Percentiles rank a stretch among this genome's conserved stretches.
Conservation (phyloP, 2,329 filamentous ascomycete genomes). For the Shiraia sp. region DNA sequence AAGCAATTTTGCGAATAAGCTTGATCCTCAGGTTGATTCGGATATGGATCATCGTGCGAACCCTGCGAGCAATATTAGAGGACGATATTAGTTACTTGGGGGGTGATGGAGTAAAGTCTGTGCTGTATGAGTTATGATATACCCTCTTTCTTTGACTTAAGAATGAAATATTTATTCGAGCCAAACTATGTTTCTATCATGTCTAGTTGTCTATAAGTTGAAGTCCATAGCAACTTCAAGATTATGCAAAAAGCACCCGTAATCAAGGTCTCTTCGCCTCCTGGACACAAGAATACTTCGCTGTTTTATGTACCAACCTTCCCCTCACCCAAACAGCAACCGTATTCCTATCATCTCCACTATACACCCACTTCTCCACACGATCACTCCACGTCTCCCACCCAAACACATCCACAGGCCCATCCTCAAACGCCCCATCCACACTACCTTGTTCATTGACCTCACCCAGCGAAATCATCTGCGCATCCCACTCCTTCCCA, state of each 20-base stretch:
- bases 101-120: background rate
- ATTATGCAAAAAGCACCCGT: too few relatives aligned
- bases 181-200: background rate
- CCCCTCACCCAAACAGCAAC: slow-evolving; percentile 88
- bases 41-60: slow-evolving; percentile 12
- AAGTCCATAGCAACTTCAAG: background rate
- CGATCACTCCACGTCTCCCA: slow-evolving; percentile 87
- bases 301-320: slow-evolving; percentile 68
- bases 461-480: slow-evolving; percentile 69
- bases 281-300: slow-evolving; percentile 11
- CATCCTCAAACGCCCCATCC: slow-evolving; percentile 53
- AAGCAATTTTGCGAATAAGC: slow-evolving; percentile 15
- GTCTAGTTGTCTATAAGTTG: background rate
- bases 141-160: background rate
- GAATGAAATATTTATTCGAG: background rate
- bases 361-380: slow-evolving; percentile 93
- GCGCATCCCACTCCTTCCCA: slow-evolving; percentile 89
- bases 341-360: slow-evolving; percentile 90
- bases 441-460: slow-evolving; percentile 36
- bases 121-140: background rate
- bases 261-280: slow-evolving; percentile 4
- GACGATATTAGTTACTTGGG: background rate
- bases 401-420: slow-evolving; percentile 85
- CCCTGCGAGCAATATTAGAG: background rate
- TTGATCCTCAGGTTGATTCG: slow-evolving; percentile 25